A percentile compares a stretch with the other conserved stretches of the same genome.
Conservation (phyloP, 495 filamentous ascomycete genomes). For the Recurvomyces mirabilis region DNA sequence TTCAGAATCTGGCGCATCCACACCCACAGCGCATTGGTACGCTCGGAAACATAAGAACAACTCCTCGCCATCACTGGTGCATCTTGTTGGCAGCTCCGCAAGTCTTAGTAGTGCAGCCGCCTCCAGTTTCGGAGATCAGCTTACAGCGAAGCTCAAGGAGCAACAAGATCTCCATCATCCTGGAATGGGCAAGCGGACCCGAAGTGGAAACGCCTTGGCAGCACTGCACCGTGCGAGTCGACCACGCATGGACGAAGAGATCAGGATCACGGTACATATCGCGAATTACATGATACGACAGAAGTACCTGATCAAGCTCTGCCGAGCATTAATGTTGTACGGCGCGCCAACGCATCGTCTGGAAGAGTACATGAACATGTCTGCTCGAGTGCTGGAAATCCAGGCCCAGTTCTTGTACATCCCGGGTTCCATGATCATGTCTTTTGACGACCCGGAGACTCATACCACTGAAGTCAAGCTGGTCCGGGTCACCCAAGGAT, state of each 20-base stretch:
- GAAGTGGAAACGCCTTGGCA: conserved; percentile 37
- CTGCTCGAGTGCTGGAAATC: conserved; percentile 75
- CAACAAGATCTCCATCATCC: conserved; percentile 21
- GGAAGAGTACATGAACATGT: conserved; percentile 80
- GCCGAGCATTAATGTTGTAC: conserved; percentile 65
- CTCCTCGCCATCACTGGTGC: conserved; percentile 40
- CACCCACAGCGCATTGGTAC: conserved; percentile 47
- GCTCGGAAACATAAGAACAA: conserved; percentile 42
- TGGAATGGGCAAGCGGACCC: conserved; percentile 27
- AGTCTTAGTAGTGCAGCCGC: conserved; percentile 37
- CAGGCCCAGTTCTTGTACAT: conserved; percentile 88
- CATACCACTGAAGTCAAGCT: conserved; percentile 92
- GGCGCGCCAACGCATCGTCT: conserved; percentile 40
- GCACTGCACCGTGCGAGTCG: conserved; percentile 34
- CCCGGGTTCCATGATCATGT: conserved; percentile 90
- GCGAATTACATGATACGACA: conserved; percentile 75
- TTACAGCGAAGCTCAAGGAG: conserved; percentile 30
- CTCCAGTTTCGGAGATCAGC: conserved; percentile 25
- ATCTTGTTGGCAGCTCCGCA: conserved; percentile 47
- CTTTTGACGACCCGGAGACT: conserved; percentile 79
- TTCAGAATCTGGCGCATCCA: conserved; percentile 41
- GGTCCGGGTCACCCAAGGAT: conserved; percentile 60
- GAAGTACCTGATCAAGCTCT: conserved; percentile 72
- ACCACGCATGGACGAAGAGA: conserved; percentile 48
- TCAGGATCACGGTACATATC: conserved; percentile 78